A percentile compares a stretch with the other conserved stretches of the same genome.
Evolutionary conservation across 164 flowering plant species (phyloP).

Genomic region (Macadamia integrifolia): DNA sequence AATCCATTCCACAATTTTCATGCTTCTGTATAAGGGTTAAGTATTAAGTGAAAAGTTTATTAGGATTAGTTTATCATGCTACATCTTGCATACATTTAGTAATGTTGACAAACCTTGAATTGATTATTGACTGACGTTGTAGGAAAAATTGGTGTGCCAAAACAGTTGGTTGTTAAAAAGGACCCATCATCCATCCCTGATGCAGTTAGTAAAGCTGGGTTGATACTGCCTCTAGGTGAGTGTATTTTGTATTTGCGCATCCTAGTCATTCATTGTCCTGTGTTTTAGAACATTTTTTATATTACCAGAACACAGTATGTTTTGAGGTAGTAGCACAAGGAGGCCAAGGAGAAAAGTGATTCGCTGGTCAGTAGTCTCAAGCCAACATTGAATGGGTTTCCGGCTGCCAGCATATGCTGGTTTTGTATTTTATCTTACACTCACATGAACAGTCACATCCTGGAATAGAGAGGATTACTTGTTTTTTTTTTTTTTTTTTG

Average conservation of each 20-base stretch:
- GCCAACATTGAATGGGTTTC: neutral
- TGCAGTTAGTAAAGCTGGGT: conserved; percentile 48
- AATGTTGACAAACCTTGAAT: neutral
- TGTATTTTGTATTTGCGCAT: neutral
- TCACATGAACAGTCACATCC: no score
- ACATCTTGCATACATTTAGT: neutral
- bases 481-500: neutral
- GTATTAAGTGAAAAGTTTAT: neutral
- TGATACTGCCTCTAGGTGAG: conserved; percentile 58
- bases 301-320: neutral
- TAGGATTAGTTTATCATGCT: neutral
- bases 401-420: neutral
- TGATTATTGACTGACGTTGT: conserved; percentile 15
- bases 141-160: conserved; percentile 68
- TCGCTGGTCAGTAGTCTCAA: no score
- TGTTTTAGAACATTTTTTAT: neutral
- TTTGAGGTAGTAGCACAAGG: no score
- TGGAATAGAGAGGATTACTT: neutral
- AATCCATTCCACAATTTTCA: no score
- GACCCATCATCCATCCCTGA: conserved; percentile 60
- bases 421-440: neutral
- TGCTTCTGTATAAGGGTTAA: neutral
- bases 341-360: no score
- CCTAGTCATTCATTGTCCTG: neutral
- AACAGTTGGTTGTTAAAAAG: conserved; percentile 54